Conservation (phyloP, 805 yeast species). For the Gaillardinia entomophila region DNA sequence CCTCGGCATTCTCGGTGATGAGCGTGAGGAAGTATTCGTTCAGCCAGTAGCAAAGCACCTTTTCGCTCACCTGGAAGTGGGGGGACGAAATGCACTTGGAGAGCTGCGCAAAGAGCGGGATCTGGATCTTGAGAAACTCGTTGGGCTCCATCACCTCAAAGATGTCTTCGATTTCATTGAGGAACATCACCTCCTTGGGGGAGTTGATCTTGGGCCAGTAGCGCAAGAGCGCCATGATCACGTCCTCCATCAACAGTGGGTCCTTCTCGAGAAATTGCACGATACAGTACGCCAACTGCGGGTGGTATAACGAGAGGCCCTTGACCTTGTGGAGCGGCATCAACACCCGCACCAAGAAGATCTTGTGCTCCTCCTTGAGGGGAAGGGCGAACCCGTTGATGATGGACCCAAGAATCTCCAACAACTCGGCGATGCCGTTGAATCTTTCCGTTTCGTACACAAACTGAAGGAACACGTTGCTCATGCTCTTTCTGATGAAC, state of each 20-base stretch:
- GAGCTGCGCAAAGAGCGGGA: constrained; percentile 89
- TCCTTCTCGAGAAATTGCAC: constrained; percentile 96
- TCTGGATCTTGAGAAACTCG: constrained; percentile 86
- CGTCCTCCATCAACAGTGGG: constrained; percentile 87
- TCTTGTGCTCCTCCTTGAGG: constrained; percentile 93
- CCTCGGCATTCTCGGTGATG: constrained; percentile 89
- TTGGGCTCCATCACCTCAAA: constrained; percentile 93
- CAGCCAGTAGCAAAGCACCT: constrained; percentile 89
- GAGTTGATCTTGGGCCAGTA: constrained; percentile 97
- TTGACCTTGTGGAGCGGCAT: constrained; percentile 91
- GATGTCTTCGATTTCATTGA: constrained; percentile 94
- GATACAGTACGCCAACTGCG: constrained; percentile 94
- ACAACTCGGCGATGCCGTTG: constrained; percentile 90
- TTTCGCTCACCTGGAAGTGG: constrained; percentile 96
- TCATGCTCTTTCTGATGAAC: constrained; percentile 85
- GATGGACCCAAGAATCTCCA: constrained; percentile 92
- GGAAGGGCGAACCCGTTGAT: constrained; percentile 98
- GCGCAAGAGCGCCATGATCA: constrained; percentile 85
- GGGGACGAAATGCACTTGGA: constrained; percentile 91
- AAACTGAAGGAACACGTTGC: constrained; percentile 88
- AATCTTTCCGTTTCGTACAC: constrained; percentile 93
- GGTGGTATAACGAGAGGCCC: constrained; percentile 84
- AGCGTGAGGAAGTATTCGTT: constrained; percentile 88
- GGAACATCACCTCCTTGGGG: constrained; percentile 92
- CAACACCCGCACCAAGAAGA: constrained; percentile 77